phyloP scores from a whole-genome alignment of 306 rosid genomes.

The Cicer judaicum region DNA sequence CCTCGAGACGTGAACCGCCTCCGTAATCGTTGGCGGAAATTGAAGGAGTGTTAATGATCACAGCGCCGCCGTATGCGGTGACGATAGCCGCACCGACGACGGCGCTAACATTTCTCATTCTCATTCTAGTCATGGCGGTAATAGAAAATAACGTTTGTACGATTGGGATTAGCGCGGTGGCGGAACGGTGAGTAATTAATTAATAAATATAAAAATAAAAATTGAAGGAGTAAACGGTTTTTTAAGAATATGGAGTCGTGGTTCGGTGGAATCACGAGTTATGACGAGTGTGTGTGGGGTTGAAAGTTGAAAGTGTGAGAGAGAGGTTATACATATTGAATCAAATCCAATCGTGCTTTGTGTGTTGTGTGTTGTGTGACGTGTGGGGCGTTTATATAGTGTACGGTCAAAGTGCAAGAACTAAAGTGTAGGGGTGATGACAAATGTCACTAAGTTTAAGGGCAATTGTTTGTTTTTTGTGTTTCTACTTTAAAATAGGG shows the following conservation, averaged over 20 bases:
- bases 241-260: background rate
- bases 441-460: slow-evolving; percentile 41
- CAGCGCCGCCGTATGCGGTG: slow-evolving; percentile 60
- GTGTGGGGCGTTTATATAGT: background rate
- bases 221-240: background rate
- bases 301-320: background rate
- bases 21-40: slow-evolving; percentile 61
- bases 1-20: slow-evolving; percentile 44
- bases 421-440: background rate
- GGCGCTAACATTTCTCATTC: slow-evolving; percentile 50
- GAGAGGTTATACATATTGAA: background rate
- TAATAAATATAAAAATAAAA: background rate
- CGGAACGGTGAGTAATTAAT: slow-evolving; percentile 11
- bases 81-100: slow-evolving; percentile 58
- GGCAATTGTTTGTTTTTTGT: slow-evolving; percentile 2
- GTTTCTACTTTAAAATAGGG: slow-evolving; percentile 34
- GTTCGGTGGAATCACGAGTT: slow-evolving; percentile 27
- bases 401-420: slow-evolving; percentile 34
- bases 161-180: slow-evolving; percentile 29
- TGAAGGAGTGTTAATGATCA: slow-evolving; percentile 54
- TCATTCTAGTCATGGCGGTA: slow-evolving; percentile 58
- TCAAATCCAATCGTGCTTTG: background rate
- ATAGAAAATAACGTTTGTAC: background rate
- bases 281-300: background rate
- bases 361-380: background rate